These are phyloP conservation scores for Fusarium tanahbumbuense DNA, from an alignment of 2,329 filamentous ascomycete genomes.

Conservation along the genomic window DNA sequence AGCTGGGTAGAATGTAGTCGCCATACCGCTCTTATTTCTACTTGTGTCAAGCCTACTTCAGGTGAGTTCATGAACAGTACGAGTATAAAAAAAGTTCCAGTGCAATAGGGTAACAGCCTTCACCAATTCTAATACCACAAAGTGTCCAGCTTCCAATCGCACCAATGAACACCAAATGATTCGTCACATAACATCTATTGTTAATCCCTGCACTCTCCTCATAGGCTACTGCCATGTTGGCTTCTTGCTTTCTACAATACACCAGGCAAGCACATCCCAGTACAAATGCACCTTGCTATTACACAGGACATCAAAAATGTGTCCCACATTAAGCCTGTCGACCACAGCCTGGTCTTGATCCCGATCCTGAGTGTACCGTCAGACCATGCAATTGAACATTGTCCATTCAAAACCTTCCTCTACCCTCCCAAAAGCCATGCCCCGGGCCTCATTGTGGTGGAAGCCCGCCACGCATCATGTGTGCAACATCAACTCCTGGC, in stretches of 20 bases:
- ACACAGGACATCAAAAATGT: neutral
- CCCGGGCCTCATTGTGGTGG: slow-evolving; percentile 10
- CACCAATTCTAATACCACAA: neutral
- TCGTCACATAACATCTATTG: neutral
- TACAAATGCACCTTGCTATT: neutral
- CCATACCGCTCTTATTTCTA: neutral
- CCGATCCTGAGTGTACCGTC: neutral
- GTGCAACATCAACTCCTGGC: slow-evolving; percentile 58
- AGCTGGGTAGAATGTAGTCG: neutral
- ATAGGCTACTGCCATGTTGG: neutral
- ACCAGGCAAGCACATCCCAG: neutral
- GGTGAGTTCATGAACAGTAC: neutral
- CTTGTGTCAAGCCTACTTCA: neutral
- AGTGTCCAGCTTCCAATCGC: neutral
- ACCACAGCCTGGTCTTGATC: neutral
- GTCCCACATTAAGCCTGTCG: neutral
- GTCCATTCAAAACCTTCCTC: neutral
- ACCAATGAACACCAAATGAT: neutral
- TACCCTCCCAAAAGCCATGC: neutral
- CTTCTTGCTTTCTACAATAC: neutral
- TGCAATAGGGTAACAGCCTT: neutral
- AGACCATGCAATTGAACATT: neutral
- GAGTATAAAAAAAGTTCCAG: neutral
- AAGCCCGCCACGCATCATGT: slow-evolving; percentile 54
- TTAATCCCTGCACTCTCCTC: neutral